A percentile compares a stretch with the other conserved stretches of the same genome.
Evolutionary conservation across 2,329 filamentous ascomycete species (phyloP).

Genomic region (Apiospora marii): DNA sequence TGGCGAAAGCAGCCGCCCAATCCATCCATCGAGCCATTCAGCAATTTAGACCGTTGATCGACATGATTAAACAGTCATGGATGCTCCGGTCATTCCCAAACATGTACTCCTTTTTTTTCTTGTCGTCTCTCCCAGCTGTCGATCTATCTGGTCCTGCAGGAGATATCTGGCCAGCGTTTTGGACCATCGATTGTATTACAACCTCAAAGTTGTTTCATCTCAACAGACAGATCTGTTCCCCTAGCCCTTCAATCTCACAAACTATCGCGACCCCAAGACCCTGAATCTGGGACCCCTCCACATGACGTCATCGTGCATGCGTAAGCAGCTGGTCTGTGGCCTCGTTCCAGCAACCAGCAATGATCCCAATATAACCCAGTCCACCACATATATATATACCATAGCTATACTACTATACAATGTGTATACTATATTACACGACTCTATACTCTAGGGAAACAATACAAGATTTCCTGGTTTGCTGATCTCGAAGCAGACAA

Average conservation of each 20-base stretch:
- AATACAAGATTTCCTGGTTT: too few relatives aligned
- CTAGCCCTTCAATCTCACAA: constrained; percentile 16
- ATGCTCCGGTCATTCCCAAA: constrained; percentile 14
- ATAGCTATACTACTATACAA: too few relatives aligned
- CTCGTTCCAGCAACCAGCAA: neutral
- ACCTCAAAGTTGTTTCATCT: constrained; percentile 13
- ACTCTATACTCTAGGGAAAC: too few relatives aligned
- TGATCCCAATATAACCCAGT: constrained; percentile 7
- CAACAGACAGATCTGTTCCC: constrained; percentile 8
- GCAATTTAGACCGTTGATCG: constrained; percentile 17
- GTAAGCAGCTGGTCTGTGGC: neutral
- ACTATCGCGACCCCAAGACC: constrained; percentile 17
- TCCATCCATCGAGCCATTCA: constrained; percentile 11
- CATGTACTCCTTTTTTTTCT: constrained; percentile 1
- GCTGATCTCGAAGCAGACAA: neutral
- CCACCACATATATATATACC: neutral
- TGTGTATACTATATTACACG: too few relatives aligned
- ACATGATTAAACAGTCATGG: constrained; percentile 2
- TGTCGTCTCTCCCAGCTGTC: constrained; percentile 3
- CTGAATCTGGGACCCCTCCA: constrained; percentile 19
- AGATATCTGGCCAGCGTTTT: constrained; percentile 4
- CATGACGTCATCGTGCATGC: constrained; percentile 7
- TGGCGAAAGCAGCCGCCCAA: neutral
- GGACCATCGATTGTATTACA: constrained; percentile 3
- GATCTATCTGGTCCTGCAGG: constrained; percentile 12